Evolutionary conservation across 2,329 filamentous ascomycete species (phyloP).

Genomic region (Fusarium clavum): DNA sequence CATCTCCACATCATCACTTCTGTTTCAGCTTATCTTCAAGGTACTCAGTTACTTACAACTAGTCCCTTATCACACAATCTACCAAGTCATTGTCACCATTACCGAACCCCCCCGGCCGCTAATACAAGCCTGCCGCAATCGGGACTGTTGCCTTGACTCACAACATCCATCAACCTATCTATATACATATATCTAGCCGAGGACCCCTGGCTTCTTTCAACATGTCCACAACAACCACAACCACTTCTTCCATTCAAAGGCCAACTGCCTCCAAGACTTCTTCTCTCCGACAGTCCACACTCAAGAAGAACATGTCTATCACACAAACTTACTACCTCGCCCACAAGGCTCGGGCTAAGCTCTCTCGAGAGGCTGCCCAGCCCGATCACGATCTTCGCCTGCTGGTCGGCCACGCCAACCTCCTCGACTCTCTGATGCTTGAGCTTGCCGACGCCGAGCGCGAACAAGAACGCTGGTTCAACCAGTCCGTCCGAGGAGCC

Average conservation of each 20-base stretch:
- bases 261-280: slow-evolving; percentile 44
- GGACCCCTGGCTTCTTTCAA: slow-evolving; percentile 38
- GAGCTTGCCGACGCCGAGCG: slow-evolving; percentile 90
- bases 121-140: slow-evolving; percentile 46
- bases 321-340: slow-evolving; percentile 99
- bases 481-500: slow-evolving; percentile 88
- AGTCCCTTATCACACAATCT: slow-evolving; percentile 46
- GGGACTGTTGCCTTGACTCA: slow-evolving; percentile 48
- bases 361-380: slow-evolving; percentile 88
- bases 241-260: slow-evolving; percentile 42
- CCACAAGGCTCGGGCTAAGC: slow-evolving; percentile 96
- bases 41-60: slow-evolving; percentile 29
- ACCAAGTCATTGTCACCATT: slow-evolving; percentile 47
- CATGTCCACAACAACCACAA: slow-evolving; percentile 49
- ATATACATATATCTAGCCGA: slow-evolving; percentile 42
- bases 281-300: slow-evolving; percentile 51
- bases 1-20: slow-evolving; percentile 19
- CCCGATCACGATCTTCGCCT: slow-evolving; percentile 94
- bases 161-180: slow-evolving; percentile 36
- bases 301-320: slow-evolving; percentile 92
- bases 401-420: slow-evolving; percentile 97
- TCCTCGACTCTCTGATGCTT: slow-evolving; percentile 95
- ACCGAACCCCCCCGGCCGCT: slow-evolving; percentile 48
- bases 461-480: slow-evolving; percentile 98
- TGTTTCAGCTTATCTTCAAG: slow-evolving; percentile 10